These are phyloP conservation scores for Sporothrix mexicana DNA, from an alignment of 2,329 filamentous ascomycete species.

Conservation along the genomic window DNA sequence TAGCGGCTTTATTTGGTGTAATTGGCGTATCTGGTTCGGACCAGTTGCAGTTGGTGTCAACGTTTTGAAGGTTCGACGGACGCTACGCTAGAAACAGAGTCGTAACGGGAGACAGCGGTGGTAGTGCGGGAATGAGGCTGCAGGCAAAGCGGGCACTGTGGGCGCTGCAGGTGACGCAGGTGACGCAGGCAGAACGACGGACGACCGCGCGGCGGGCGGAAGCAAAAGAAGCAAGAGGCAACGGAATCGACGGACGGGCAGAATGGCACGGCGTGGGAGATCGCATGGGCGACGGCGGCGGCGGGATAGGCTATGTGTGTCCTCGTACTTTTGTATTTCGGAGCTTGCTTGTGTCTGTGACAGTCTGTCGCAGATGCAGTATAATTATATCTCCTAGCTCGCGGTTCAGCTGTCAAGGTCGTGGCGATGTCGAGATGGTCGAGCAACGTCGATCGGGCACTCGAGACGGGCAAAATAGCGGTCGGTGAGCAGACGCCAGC, in stretches of 20 bases:
- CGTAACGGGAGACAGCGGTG: slow-evolving; percentile 14
- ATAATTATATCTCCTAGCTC: neutral
- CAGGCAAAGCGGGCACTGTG: neutral
- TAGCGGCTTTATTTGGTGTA: neutral
- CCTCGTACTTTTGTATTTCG: neutral
- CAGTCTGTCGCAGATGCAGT: too few species aligned
- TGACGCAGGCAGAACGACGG: slow-evolving; percentile 23
- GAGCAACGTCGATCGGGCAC: slow-evolving; percentile 17
- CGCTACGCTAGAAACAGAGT: slow-evolving; percentile 22
- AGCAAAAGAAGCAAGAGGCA: neutral
- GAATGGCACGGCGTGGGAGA: slow-evolving; percentile 13
- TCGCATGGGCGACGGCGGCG: neutral
- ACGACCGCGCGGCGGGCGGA: slow-evolving; percentile 9
- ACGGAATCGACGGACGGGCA: neutral
- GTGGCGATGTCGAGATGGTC: slow-evolving; percentile 16
- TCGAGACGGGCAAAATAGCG: slow-evolving; percentile 1
- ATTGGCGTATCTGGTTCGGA: neutral
- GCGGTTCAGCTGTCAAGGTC: slow-evolving; percentile 19
- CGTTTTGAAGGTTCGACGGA: slow-evolving; percentile 20
- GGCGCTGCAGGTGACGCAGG: slow-evolving; percentile 13
- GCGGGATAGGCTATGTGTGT: neutral
- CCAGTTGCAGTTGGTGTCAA: neutral
- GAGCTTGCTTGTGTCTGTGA: too few species aligned
- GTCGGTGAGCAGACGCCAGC: slow-evolving; percentile 7
- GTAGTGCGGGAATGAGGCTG: slow-evolving; percentile 31